Evolutionary conservation across 352 stramenopile species (phyloP), one percentile per base, ranked within the genome.

Genomic region (Phytophthora pseudosyringae): DNA sequence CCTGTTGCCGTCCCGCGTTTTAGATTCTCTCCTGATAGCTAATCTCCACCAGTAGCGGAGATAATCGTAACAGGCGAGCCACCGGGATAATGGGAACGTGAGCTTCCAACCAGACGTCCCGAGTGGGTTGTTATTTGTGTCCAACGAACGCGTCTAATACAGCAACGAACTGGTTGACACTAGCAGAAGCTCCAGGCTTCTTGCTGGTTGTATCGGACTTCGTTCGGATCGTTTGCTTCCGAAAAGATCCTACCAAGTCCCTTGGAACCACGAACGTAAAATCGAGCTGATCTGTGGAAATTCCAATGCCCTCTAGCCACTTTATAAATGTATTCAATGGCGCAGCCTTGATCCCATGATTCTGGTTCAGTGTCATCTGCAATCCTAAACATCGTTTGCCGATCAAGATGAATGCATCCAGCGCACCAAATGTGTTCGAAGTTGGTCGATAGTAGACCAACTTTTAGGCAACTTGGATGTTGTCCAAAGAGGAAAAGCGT

Each of bases 211-310:
- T 31, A 29, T 29, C n/a, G 12, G 16, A 4, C 4, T 44, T 46
- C 33, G 33, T 58, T 46, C 13, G 50, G 26, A 48, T 58, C 36
- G 29, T 31, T 53, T 53, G 46, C 16, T 53, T 53, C 31, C n/a
- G 32, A 31, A 36, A 40, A 9, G 25, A 35, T 5, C 33, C 49
- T 6, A 40, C 21, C 12, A 61, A 26, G 53, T 32, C 25, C 16
- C 49, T 67, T 36, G 41, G 59, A 51, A 56, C 59, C 4, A 61
- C 32, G 31, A 62, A 67, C 4, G 7, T 49, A 38, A 61, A 48
- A 25, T 61, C 48, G 32, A 67, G 48, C 10, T 53, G 49, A 50
- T 44, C n/a, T 31, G 4, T 21, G 15, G 43, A 1, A 35, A 35
- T 35, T 35, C 31, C 31, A 35, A 35, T 11, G 31, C 31, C 31